phyloP scores from a whole-genome alignment of 2,329 filamentous ascomycete genomes.

The Xylaria sp. region DNA sequence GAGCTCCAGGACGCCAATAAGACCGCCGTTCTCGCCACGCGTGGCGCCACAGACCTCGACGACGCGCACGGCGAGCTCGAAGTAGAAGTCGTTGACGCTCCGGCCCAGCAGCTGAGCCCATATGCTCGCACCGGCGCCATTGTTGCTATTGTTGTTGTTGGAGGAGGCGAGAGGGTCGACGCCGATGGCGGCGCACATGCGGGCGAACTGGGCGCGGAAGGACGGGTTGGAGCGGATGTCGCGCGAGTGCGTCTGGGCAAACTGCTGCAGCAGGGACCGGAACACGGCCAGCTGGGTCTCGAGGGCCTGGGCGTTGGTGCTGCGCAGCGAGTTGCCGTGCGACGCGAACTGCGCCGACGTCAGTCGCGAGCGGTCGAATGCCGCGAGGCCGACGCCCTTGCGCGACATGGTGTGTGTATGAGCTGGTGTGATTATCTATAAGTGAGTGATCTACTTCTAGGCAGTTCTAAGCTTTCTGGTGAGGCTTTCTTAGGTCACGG shows the following conservation, averaged over 20 bases:
- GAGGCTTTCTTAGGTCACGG: not conserved
- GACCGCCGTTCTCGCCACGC: slow-evolving; percentile 87
- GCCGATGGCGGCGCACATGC: slow-evolving; percentile 97
- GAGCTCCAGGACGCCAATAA: slow-evolving; percentile 87
- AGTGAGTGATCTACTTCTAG: not conserved
- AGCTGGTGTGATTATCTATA: too few relatives aligned
- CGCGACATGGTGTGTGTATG: slow-evolving; percentile 64
- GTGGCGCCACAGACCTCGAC: slow-evolving; percentile 92
- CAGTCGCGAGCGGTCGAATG: slow-evolving; percentile 86
- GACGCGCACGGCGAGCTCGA: slow-evolving; percentile 93
- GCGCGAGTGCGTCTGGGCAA: slow-evolving; percentile 91
- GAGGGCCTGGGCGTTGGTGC: slow-evolving; percentile 83
- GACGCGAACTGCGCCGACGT: slow-evolving; percentile 89
- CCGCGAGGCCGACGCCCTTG: slow-evolving; percentile 88
- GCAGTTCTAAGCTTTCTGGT: not conserved
- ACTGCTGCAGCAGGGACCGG: slow-evolving; percentile 93
- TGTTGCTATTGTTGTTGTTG: slow-evolving; percentile 55
- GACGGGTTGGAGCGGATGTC: slow-evolving; percentile 95
- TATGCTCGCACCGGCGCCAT: slow-evolving; percentile 70
- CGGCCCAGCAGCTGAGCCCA: slow-evolving; percentile 94
- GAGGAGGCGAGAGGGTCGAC: slow-evolving; percentile 87
- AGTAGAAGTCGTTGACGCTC: slow-evolving; percentile 98
- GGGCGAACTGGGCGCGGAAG: slow-evolving; percentile 96
- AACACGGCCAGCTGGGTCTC: slow-evolving; percentile 96
- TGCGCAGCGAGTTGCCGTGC: slow-evolving; percentile 88